These are phyloP conservation scores for Ogataea hybrid DNA, from an alignment of 1,139 yeast genomes.

Conservation along the genomic window DNA sequence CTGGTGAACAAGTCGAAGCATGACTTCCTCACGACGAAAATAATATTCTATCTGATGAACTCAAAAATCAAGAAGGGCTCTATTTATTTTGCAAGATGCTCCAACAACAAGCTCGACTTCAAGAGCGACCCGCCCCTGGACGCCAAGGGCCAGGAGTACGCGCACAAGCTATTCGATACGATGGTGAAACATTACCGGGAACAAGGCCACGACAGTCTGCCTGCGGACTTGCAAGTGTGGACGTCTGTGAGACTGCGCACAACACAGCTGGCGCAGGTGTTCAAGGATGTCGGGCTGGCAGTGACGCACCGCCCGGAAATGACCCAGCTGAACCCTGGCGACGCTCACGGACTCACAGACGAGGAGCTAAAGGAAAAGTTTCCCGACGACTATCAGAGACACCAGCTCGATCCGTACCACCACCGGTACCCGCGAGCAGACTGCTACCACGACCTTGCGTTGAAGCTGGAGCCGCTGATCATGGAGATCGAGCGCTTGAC, in stretches of 20 bases:
- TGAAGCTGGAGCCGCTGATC: slow-evolving; percentile 88
- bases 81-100: slow-evolving; percentile 83
- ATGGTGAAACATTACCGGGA: slow-evolving; percentile 36
- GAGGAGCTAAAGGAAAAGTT: slow-evolving; percentile 56
- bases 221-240: slow-evolving; percentile 72
- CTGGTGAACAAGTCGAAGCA: slow-evolving; percentile 77
- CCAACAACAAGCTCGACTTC: slow-evolving; percentile 55
- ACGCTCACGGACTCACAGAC: slow-evolving; percentile 63
- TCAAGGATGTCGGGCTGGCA: slow-evolving; percentile 54
- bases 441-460: slow-evolving; percentile 93
- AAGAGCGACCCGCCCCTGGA: slow-evolving; percentile 66
- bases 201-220: slow-evolving; percentile 44
- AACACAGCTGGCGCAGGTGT: slow-evolving; percentile 70
- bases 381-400: slow-evolving; percentile 71
- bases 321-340: slow-evolving; percentile 91
- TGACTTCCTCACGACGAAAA: slow-evolving; percentile 86
- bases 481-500: slow-evolving; percentile 91
- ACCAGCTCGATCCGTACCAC: slow-evolving; percentile 80
- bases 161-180: slow-evolving; percentile 42
- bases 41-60: slow-evolving; percentile 87
- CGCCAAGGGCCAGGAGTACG: slow-evolving; percentile 53
- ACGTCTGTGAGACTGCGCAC: slow-evolving; percentile 88
- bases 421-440: slow-evolving; percentile 91
- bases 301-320: slow-evolving; percentile 77
- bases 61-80: slow-evolving; percentile 81